phyloP scores from a whole-genome alignment of 2,329 filamentous ascomycete genomes.

The Colletotrichum sp. region DNA sequence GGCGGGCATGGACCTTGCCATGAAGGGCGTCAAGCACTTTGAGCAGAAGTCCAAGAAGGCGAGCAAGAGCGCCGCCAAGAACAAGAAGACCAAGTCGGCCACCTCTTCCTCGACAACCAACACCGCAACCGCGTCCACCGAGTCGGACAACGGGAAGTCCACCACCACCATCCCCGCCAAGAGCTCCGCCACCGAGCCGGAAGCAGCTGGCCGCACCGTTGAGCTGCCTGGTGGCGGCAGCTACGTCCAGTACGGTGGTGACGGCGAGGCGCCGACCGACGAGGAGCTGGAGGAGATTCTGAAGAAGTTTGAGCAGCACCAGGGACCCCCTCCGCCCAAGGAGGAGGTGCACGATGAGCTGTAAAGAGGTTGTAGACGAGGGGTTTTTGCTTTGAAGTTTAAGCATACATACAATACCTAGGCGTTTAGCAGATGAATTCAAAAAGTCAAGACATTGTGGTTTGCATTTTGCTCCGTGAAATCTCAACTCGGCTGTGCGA shows the following conservation, averaged over 20 bases:
- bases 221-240: slow-evolving; percentile 42
- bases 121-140: slow-evolving; percentile 24
- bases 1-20: slow-evolving; percentile 71
- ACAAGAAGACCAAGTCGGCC: slow-evolving; percentile 50
- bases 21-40: slow-evolving; percentile 68
- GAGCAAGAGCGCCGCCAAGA: slow-evolving; percentile 35
- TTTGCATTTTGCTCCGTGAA: background rate
- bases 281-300: slow-evolving; percentile 59
- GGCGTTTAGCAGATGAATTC: background rate
- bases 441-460: background rate
- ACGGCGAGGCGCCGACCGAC: slow-evolving; percentile 37
- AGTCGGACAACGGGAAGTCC: slow-evolving; percentile 38
- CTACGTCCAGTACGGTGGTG: slow-evolving; percentile 30
- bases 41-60: slow-evolving; percentile 52
- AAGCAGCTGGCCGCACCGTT: slow-evolving; percentile 39
- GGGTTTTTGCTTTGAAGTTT: background rate
- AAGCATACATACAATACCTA: slow-evolving; percentile 6
- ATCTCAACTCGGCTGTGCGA: background rate
- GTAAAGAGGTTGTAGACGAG: slow-evolving; percentile 23
- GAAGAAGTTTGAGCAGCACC: slow-evolving; percentile 36
- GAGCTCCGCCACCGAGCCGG: slow-evolving; percentile 23
- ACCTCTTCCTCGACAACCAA: slow-evolving; percentile 45
- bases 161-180: slow-evolving; percentile 38
- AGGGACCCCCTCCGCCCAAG: slow-evolving; percentile 25
- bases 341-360: slow-evolving; percentile 40